Base-by-base conservation (phyloP, 768 basidiomycete genomes). In the Trametes gibbosa region DNA sequence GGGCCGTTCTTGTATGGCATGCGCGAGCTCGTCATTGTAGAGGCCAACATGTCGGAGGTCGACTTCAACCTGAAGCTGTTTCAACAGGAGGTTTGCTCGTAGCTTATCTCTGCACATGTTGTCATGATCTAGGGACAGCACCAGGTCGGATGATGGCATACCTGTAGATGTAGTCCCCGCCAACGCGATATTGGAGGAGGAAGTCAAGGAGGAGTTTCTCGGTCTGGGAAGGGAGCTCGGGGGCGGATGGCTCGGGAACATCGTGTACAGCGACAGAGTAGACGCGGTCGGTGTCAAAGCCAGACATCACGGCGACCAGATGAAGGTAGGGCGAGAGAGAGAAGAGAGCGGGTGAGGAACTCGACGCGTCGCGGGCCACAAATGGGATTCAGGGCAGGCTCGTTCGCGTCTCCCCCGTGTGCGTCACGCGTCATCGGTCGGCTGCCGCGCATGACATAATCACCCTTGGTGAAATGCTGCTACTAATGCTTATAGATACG, bases 1-100 rank as follows among this genome's bases (percentile, higher is more conserved):
- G 17, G 97, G 97, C 66, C 81, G 79, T 64, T 93, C 90, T 72
- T 97, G 93, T 54, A 98, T 86, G 21, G 85, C 84, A 71, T 95
- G 92, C 1, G 93, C 95, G 35, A 99, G 79, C 69, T 96, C 94
- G 68, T 98, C 95, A 65, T 97, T 95, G 78, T 89, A 98, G 27
- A 95, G 76, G 8, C 72, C 68, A 7, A 77, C 58, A 64, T 78
- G 76, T 16, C 76, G 68, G 58, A 86, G 70, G 65, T 85, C 83
- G 14, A 86, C 80, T 58, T 85, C 83, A 37, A 86, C 73, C 19
- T 80, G 79, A 60, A 81, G 85, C 61, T 95, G 92, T 69, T 95
- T 95, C 63, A 96, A 72, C 14, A 98, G 82, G 34, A 98, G 75
- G 70, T 95, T 96, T 46, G 86, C 92, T 19, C 95, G 84, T 27